Conservation (phyloP, 139 green algal species). For the Chlorella sp. region DNA sequence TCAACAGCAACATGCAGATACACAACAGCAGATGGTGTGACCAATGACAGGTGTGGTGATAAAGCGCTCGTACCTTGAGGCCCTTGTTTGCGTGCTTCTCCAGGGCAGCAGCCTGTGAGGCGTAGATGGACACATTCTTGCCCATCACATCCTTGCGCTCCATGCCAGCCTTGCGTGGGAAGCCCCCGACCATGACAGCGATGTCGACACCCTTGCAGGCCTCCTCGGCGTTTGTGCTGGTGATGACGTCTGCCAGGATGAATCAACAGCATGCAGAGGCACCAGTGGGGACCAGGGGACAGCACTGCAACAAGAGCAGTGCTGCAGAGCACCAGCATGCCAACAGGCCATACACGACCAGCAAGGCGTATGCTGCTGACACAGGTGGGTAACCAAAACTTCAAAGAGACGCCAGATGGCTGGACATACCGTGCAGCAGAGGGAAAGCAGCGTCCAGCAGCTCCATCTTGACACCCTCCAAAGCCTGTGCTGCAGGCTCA, state of each 20-base stretch:
- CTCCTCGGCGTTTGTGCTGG: slow-evolving; percentile 69
- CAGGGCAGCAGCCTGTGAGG: slow-evolving; percentile 70
- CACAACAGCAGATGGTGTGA: too few species aligned
- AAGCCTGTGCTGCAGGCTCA: slow-evolving; percentile 59
- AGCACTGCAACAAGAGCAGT: too few species aligned
- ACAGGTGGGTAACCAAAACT: too few species aligned
- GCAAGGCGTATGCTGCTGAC: too few species aligned
- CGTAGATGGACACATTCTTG: slow-evolving; percentile 74
- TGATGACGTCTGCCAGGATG: slow-evolving; percentile 71
- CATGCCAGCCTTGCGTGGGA: slow-evolving; percentile 76
- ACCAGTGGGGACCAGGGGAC: not conserved
- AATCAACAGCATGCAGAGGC: too few species aligned
- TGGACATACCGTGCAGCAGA: slow-evolving; percentile 70
- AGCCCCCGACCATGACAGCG: slow-evolving; percentile 88
- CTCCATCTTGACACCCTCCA: slow-evolving; percentile 92
- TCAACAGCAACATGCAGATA: too few species aligned
- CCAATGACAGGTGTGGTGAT: too few species aligned
- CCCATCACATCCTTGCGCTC: slow-evolving; percentile 92
- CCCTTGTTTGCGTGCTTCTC: slow-evolving; percentile 56
- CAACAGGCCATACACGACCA: too few species aligned
- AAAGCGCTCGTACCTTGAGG: too few species aligned
- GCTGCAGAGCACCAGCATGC: too few species aligned
- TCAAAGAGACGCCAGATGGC: not conserved
- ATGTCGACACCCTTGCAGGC: slow-evolving; percentile 84
- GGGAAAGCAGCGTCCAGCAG: slow-evolving; percentile 88